Evolutionary conservation across 148 eudicot species (phyloP).

Genomic region (Vaccinium macrocarpon): DNA sequence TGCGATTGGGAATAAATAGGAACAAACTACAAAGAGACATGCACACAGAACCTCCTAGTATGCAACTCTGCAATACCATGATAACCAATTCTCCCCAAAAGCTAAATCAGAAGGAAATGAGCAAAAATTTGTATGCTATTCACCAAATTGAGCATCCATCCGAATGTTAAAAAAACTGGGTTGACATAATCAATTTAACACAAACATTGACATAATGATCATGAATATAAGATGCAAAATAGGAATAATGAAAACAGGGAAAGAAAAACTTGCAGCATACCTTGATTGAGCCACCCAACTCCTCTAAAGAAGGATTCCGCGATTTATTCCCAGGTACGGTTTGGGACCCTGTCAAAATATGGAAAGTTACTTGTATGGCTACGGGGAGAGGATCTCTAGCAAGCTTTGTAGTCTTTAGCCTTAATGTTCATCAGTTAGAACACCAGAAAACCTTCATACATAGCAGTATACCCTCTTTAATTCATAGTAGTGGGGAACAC

Average conservation of each 20-base stretch:
- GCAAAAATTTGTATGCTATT: neutral
- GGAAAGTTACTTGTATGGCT: neutral
- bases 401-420: neutral
- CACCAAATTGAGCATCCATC: neutral
- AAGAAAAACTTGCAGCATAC: constrained; percentile 32
- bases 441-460: neutral
- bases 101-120: neutral
- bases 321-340: constrained; percentile 36
- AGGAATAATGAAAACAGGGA: neutral
- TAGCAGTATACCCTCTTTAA: neutral
- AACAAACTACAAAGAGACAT: neutral
- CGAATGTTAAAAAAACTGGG: neutral
- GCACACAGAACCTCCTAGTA: neutral
- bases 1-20: neutral
- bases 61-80: neutral
- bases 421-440: neutral
- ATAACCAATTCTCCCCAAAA: neutral
- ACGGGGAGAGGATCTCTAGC: constrained; percentile 6
- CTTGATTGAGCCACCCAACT: constrained; percentile 63
- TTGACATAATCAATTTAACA: too few species aligned
- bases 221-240: neutral
- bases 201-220: neutral
- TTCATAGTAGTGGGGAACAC: neutral
- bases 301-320: constrained; percentile 42
- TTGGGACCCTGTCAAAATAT: constrained; percentile 40